Conservation (phyloP, 2,329 filamentous ascomycete species). For the Talaromyces sp. region DNA sequence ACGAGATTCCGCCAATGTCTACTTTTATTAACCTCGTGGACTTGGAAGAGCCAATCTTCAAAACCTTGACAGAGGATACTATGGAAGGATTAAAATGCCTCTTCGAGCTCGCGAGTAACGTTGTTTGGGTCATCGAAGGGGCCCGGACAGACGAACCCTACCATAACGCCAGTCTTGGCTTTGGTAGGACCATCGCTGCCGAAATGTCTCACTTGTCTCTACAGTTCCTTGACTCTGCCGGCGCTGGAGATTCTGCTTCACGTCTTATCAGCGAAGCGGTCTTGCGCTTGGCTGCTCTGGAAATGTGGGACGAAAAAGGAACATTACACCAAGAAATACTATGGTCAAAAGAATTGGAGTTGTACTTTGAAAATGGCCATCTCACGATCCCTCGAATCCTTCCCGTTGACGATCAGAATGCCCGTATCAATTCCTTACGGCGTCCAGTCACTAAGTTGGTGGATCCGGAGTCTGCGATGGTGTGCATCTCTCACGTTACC, state of each 20-base stretch:
- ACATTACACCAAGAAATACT: neutral
- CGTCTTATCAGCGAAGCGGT: neutral
- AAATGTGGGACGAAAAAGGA: neutral
- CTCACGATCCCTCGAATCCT: constrained; percentile 30
- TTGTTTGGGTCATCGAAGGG: constrained; percentile 17
- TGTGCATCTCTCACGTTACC: neutral
- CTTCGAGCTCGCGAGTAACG: neutral
- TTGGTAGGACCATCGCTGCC: constrained; percentile 3
- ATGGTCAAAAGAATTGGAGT: constrained; percentile 27
- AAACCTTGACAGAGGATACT: constrained; percentile 18
- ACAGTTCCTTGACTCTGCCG: constrained; percentile 2
- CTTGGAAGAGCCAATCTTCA: constrained; percentile 22
- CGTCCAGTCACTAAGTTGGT: constrained; percentile 2
- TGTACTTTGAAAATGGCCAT: constrained; percentile 24
- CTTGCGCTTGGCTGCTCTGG: neutral
- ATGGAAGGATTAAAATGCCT: constrained; percentile 18
- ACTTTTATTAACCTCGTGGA: constrained; percentile 2
- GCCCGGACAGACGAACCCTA: constrained; percentile 8
- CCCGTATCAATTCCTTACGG: neutral
- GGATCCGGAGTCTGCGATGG: neutral
- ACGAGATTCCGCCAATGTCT: neutral
- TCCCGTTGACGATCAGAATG: neutral
- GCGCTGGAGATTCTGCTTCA: neutral
- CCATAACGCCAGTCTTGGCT: constrained; percentile 7
- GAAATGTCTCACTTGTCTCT: constrained; percentile 13